phyloP scores from a whole-genome alignment of 1,284 basidiomycete genomes.

The Lentinula novae-zelandiae region DNA sequence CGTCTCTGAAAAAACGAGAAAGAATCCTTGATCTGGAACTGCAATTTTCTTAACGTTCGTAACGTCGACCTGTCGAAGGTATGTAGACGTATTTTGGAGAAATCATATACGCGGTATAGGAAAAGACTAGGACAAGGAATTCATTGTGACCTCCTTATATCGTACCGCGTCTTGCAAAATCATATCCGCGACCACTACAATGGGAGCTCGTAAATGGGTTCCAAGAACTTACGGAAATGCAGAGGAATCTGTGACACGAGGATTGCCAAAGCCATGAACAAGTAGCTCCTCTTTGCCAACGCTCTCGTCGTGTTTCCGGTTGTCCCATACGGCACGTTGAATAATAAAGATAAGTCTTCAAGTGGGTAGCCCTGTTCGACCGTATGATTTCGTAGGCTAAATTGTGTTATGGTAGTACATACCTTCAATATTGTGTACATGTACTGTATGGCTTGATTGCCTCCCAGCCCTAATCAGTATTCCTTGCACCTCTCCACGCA shows the following conservation, averaged over 20 bases:
- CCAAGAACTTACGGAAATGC: slow-evolving; percentile 21
- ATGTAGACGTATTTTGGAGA: too few species aligned
- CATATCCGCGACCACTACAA: slow-evolving; percentile 24
- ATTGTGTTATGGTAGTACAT: not conserved
- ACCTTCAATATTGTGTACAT: slow-evolving; percentile 5
- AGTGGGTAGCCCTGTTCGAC: too few species aligned
- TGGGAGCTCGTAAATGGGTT: slow-evolving; percentile 22
- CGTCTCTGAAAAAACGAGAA: too few species aligned
- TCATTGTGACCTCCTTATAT: not conserved
- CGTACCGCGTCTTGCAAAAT: slow-evolving; percentile 6
- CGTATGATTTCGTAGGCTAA: slow-evolving; percentile 8
- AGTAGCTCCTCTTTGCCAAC: slow-evolving; percentile 23
- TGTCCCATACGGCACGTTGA: slow-evolving; percentile 13
- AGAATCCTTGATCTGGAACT: too few species aligned
- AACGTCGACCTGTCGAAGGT: too few species aligned
- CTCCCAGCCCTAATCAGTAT: slow-evolving; percentile 33
- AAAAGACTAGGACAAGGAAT: too few species aligned
- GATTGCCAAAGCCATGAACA: slow-evolving; percentile 22
- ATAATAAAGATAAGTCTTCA: too few species aligned
- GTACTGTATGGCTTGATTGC: slow-evolving; percentile 31
- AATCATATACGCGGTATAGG: too few species aligned
- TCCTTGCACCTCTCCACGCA: slow-evolving; percentile 29
- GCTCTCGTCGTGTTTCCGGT: slow-evolving; percentile 13
- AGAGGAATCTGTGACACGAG: slow-evolving; percentile 24
- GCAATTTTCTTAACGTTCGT: too few species aligned